Evolutionary conservation across 805 yeast species (phyloP).

Genomic region (Jamesozyma jinghongensis): DNA sequence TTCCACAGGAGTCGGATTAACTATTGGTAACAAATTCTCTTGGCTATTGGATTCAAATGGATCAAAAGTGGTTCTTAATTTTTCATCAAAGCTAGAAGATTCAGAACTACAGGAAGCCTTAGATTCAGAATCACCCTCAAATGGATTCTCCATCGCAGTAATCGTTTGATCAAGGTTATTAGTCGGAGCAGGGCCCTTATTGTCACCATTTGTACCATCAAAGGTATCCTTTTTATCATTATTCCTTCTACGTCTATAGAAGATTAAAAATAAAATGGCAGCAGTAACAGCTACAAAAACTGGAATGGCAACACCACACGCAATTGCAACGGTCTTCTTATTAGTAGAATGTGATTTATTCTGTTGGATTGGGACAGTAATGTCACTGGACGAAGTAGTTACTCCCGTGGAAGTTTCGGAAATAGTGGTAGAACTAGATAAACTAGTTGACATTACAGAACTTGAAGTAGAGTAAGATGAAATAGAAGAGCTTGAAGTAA

Average conservation of each 20-base stretch:
- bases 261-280: constrained; percentile 47
- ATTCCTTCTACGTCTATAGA: constrained; percentile 39
- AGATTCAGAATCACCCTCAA: constrained; percentile 23
- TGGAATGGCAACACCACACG: constrained; percentile 83
- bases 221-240: constrained; percentile 21
- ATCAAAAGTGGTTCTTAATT: constrained; percentile 28
- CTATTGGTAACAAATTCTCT: constrained; percentile 29
- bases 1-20: constrained; percentile 14
- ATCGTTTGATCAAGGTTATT: constrained; percentile 24
- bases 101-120: constrained; percentile 40
- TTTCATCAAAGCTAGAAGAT: constrained; percentile 33
- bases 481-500: no score
- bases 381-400: constrained; percentile 21
- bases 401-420: constrained; percentile 28
- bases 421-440: constrained; percentile 25
- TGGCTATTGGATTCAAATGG: constrained; percentile 33
- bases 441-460: constrained; percentile 11
- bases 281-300: constrained; percentile 42
- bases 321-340: constrained; percentile 67
- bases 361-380: constrained; percentile 19
- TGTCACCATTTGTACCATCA: constrained; percentile 24
- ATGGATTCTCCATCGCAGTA: constrained; percentile 26
- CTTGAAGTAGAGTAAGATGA: constrained; percentile 3
- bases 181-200: constrained; percentile 28
- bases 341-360: constrained; percentile 13